Evolutionary conservation across 2,329 filamentous ascomycete genomes (phyloP), one percentile per base, ranked within the genome.

Genomic region (Penicillium sp.): DNA sequence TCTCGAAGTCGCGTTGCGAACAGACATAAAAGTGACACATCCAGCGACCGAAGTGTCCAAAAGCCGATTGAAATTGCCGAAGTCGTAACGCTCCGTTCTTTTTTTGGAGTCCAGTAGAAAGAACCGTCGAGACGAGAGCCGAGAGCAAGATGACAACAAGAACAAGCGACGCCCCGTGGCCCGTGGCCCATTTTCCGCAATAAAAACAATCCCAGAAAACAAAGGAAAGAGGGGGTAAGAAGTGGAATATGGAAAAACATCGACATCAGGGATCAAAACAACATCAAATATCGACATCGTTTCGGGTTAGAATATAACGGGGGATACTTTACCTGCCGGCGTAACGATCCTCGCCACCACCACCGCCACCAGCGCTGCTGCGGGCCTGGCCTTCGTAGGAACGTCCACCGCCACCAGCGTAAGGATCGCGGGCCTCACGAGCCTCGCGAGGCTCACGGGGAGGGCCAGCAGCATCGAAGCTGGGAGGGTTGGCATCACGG

Each of bases 401-500:
- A 48, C 70, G 68, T 34, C 47, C 47, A 44, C 59, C 55, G 36
- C 60, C 59, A 39, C 55, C 50, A 29, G 53, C 41, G 54, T 70
- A 70, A 22, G 64, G 57, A 25, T 68, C 66, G 49, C 33, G 33
- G 11, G 33, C 2, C 14, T 25, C 22, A 25, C 33, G 33, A 18
- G 33, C 14, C 14, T 35, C 33, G 11, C 65, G 63, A 35, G 60
- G 52, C 52, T 70, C 70, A 56, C 71, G 71, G 25, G 68, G 60
- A 53, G 69, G 67, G 4, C 35, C 41, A 56, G 65, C 61, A 29
- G 72, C 65, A 31, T 70, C 71, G 53, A 75, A 75, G 60, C 70
- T 70, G 56, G 73, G 71, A 69, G 72, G 68, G 60, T 77, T 75
- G 57, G 75, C 75, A 60, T 80, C 77, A 60, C 77, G 76, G 57